Base-by-base conservation (phyloP, 495 filamentous ascomycete genomes). In the Aspergillus heteromorphus region DNA sequence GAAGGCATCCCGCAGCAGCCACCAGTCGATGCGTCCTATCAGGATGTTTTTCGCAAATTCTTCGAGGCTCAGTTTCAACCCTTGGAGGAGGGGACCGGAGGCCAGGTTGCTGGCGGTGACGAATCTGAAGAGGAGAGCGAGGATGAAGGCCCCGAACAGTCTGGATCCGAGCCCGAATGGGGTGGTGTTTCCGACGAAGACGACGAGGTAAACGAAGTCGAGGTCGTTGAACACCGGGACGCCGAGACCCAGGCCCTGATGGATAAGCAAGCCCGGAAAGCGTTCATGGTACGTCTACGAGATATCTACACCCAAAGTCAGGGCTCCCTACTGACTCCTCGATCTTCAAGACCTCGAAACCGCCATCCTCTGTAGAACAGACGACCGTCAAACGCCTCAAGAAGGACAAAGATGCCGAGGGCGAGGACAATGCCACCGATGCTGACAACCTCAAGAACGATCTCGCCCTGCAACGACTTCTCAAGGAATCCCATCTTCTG, bases 401-500 rank as follows among this genome's bases (percentile, higher is more conserved):
- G 27, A 60, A 65, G 17, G 73, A 67, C 13, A 65, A 59, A 13
- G 78, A 65, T 54, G 66, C 65, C 18, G 72, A 82, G 45, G 71
- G 79, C 31, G 73, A 74, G 19, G 77, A 80, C 54, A 74, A 78
- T 36, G 62, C 67, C 11, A 68, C 71, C 2, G 86, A 88, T 61
- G 73, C 78, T 7, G 67, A 73, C 13, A 87, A 89, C 56, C 74
- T 97, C 2, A 92, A 92, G 70, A 93, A 97, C 65, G 93, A 98
- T 61, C 82, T 97, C 19, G 91, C 87, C 9, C 80, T 98, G 17
- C 92, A 97, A 62, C 83, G 91, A 14, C 81, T 98, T 10, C 82
- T 98, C 10, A 77, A 84, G 54, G 93, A 98, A 75, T 97, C 92
- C 1, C 92, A 97, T 70, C 85, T 98, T 31, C 84, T 98, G 49